Conservation (phyloP, 163 green algal species). For the Coccomyxa subellipsoidea region DNA sequence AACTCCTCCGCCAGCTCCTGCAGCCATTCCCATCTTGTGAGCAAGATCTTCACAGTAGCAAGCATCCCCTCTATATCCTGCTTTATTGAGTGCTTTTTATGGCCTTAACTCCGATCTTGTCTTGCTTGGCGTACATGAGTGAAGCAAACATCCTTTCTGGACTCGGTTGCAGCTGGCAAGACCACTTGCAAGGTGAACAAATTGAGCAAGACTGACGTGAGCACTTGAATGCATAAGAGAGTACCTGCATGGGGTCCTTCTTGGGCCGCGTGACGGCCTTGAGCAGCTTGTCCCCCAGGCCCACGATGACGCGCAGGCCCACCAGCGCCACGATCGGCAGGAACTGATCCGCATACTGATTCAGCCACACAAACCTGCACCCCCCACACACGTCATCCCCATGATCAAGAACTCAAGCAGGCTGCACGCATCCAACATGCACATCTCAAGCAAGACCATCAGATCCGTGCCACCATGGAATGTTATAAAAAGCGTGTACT, state of each 20-base stretch:
- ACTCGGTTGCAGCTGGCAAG: not conserved
- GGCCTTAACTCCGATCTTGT: too few relatives aligned
- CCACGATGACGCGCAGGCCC: conserved; percentile 38
- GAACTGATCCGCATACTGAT: conserved; percentile 46
- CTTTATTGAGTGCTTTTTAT: too few relatives aligned
- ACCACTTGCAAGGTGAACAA: not conserved
- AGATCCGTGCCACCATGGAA: too few relatives aligned
- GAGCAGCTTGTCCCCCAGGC: conserved; percentile 32
- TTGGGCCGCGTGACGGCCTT: conserved; percentile 43
- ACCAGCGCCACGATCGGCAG: conserved; percentile 53
- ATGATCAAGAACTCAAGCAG: too few relatives aligned
- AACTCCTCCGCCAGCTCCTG: conserved; percentile 60
- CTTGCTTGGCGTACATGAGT: too few relatives aligned
- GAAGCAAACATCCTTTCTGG: too few relatives aligned
- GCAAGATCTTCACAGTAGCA: too few relatives aligned
- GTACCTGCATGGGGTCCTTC: conserved; percentile 52
- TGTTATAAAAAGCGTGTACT: too few relatives aligned
- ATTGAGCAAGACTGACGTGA: not conserved
- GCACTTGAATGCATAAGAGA: not conserved
- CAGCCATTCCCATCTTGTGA: conserved; percentile 3
- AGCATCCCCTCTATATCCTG: too few relatives aligned
- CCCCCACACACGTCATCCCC: not conserved
- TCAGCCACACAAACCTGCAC: conserved; percentile 43
- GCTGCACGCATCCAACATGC: too few relatives aligned
- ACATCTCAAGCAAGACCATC: too few relatives aligned